These are phyloP conservation scores for Phlebiopsis flavidoalba DNA, from an alignment of 768 basidiomycete genomes.

Conservation along the genomic window DNA sequence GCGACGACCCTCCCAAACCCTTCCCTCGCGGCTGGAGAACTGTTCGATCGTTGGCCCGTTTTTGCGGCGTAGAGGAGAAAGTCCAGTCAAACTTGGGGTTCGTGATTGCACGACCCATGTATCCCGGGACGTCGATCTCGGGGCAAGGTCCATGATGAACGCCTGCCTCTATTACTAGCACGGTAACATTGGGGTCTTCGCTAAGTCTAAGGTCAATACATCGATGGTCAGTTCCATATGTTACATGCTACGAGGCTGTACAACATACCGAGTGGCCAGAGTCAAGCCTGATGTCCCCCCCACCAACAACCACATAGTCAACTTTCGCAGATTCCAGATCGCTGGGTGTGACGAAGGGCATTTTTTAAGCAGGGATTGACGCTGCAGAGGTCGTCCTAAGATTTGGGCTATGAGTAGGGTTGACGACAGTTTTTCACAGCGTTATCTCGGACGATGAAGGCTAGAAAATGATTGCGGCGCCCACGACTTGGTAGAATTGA, in stretches of 20 bases:
- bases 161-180: constrained; percentile 28
- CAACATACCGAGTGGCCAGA: constrained; percentile 11
- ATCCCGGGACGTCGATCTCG: constrained; percentile 13
- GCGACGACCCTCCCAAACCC: constrained; percentile 9
- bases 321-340: constrained; percentile 3
- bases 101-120: constrained; percentile 1
- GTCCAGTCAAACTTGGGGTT: constrained; percentile 18
- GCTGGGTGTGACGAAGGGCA: constrained; percentile 8
- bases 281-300: constrained; percentile 15
- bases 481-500: no score
- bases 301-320: constrained; percentile 16
- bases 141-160: constrained; percentile 12
- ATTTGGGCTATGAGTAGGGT: no score
- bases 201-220: constrained; percentile 15
- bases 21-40: constrained; percentile 10
- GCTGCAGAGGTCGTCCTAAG: not conserved
- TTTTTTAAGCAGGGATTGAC: not conserved
- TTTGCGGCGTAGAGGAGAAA: constrained; percentile 15
- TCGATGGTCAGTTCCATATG: not conserved
- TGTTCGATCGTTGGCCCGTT: constrained; percentile 5
- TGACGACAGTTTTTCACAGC: no score
- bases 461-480: no score
- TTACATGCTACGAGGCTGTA: no score
- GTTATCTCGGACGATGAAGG: no score
- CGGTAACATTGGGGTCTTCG: constrained; percentile 20